Base-by-base conservation (phyloP, 768 basidiomycete species). In the Boletales sp. region DNA sequence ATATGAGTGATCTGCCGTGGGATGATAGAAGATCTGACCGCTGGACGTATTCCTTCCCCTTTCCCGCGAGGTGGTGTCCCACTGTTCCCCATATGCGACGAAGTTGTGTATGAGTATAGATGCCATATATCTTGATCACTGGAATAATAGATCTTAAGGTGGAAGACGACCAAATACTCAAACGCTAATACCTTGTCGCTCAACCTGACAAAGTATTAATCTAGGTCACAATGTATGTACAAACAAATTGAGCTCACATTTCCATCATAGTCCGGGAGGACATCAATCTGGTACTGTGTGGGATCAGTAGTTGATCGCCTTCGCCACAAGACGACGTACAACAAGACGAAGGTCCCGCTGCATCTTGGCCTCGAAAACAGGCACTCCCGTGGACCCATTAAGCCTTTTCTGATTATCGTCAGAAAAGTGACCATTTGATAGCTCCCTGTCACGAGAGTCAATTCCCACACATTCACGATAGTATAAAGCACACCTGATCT, bases 291-390 rank as follows among this genome's bases (percentile, higher is more conserved):
- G 53, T 80, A 79, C 78, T 79, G 18, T 42, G 6, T 12, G 2
- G 24, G 29, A 13, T 62, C 12, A 56, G 38, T 27, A 15, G n/a
- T 11, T 1, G 2, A 37, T 38, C 13, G 1, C 10, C 39, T 30
- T 14, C 18, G 36, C 9, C 2, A 8, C 10, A 44, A 39, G 21
- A 12, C 35, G 29, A 64, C 76, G 5, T 57, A 81, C 81, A 2
- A 84, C 70, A 19, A 84, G 62, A 11, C 79, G 68, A 19, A 73
- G 60, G 53, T 82, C 79, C 0, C 69, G 57, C 10, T 77, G 78
- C 74, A 86, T 81, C 61, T 84, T 86, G 0, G 86, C 86, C 59
- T 86, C 84, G 45, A 75, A 87, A 10, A 87, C 75, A 0, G 85
- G 82, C 3, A 87, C 64, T 1, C 76, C 75, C 13, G 64, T 62